These are phyloP conservation scores for Penicillium taxi DNA, from an alignment of 495 filamentous ascomycete genomes.

Conservation along the genomic window DNA sequence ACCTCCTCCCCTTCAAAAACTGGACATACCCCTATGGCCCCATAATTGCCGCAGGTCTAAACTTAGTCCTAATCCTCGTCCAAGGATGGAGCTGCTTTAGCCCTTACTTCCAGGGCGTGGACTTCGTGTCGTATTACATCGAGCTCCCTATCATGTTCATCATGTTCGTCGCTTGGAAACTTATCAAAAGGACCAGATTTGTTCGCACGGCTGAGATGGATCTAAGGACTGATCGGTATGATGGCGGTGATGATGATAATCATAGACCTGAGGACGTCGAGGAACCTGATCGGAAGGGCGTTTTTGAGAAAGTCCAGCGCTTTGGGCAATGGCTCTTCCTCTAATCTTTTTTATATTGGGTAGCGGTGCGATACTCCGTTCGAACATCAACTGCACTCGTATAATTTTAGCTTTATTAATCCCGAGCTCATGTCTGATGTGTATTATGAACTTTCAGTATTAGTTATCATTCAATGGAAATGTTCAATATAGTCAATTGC, in stretches of 20 bases:
- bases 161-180: constrained; percentile 46
- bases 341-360: constrained; percentile 6
- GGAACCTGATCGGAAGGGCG: constrained; percentile 11
- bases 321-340: constrained; percentile 32
- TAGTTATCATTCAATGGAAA: too few species aligned
- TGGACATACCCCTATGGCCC: constrained; percentile 55
- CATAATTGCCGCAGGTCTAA: constrained; percentile 42
- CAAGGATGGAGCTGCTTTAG: constrained; percentile 55
- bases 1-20: constrained; percentile 54
- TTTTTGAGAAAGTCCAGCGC: constrained; percentile 16
- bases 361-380: constrained; percentile 1
- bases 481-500: too few species aligned
- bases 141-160: constrained; percentile 44
- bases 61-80: constrained; percentile 48
- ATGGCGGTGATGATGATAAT: constrained; percentile 6
- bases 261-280: constrained; percentile 4
- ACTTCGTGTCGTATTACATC: constrained; percentile 47
- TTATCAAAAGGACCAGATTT: constrained; percentile 37
- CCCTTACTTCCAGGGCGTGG: constrained; percentile 40
- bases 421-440: too few species aligned
- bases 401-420: too few species aligned
- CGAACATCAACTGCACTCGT: too few species aligned
- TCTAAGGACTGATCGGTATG: constrained; percentile 47
- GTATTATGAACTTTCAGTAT: too few species aligned
- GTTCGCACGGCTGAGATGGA: constrained; percentile 40